phyloP scores from a whole-genome alignment of 2,329 filamentous ascomycete genomes.

The Fusarium sp. region DNA sequence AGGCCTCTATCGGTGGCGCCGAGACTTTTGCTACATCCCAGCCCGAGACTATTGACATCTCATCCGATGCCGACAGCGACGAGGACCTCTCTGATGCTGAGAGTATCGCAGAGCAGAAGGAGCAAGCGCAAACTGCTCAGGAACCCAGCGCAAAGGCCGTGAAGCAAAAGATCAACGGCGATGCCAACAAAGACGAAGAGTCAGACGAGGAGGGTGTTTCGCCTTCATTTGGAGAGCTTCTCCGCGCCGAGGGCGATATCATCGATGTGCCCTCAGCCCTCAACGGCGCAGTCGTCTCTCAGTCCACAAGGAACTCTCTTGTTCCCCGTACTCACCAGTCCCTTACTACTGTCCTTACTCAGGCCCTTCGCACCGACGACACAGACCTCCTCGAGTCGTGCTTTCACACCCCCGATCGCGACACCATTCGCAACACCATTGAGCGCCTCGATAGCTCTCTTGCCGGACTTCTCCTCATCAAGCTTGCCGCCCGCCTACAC shows the following conservation, averaged over 20 bases:
- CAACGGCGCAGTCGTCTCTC: conserved; percentile 47
- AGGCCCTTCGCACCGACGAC: conserved; percentile 94
- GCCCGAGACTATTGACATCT: conserved; percentile 65
- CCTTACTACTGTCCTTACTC: conserved; percentile 89
- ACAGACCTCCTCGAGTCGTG: conserved; percentile 90
- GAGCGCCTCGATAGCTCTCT: conserved; percentile 88
- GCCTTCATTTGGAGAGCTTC: conserved; percentile 88
- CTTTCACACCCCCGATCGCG: conserved; percentile 80
- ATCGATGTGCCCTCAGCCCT: conserved; percentile 73
- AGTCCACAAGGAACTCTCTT: conserved; percentile 61
- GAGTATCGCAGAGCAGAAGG: conserved; percentile 46
- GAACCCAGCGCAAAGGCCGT: conserved; percentile 34
- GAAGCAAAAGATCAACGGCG: conserved; percentile 43
- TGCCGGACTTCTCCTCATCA: conserved; percentile 81
- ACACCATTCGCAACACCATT: conserved; percentile 87
- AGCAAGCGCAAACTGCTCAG: conserved; percentile 17
- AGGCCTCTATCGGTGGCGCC: conserved; percentile 62
- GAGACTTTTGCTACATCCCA: conserved; percentile 53
- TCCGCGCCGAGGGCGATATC: conserved; percentile 76
- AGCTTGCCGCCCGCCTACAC: conserved; percentile 87
- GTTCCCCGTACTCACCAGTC: conserved; percentile 79
- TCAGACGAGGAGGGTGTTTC: conserved; percentile 62
- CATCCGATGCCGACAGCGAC: conserved; percentile 64
- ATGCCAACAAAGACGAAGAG: conserved; percentile 44
- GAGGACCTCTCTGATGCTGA: conserved; percentile 60